Percentiles rank a stretch among this genome's conserved stretches.
Conservation (phyloP, 257 asterid species). For the Solanum ossicruentum region DNA sequence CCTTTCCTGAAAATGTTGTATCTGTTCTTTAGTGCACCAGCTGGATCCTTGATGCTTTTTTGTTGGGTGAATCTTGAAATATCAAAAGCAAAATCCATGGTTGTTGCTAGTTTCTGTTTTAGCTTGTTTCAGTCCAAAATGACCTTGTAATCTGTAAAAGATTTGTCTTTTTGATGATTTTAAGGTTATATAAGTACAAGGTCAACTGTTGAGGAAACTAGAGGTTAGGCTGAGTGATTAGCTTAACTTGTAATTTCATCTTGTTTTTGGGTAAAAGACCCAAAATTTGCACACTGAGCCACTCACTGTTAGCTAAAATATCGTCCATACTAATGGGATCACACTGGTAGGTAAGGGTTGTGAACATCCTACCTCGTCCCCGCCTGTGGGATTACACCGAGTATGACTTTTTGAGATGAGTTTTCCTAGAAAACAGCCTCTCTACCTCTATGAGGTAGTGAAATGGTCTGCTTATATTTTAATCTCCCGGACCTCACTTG, state of each 20-base stretch:
- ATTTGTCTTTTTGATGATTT: background rate
- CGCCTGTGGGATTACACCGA: background rate
- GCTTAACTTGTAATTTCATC: background rate
- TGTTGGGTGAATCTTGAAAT: background rate
- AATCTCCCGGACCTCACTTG: too few relatives aligned
- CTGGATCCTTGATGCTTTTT: background rate
- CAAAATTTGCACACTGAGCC: background rate
- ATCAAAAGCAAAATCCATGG: background rate
- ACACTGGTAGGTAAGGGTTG: background rate
- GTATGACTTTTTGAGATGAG: background rate
- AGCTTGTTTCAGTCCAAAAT: background rate
- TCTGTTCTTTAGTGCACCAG: background rate
- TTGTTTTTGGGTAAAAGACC: background rate
- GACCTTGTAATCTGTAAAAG: background rate
- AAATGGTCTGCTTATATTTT: too few relatives aligned
- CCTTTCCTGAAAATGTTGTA: background rate
- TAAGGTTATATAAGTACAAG: background rate
- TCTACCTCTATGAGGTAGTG: too few relatives aligned
- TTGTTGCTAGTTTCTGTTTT: background rate
- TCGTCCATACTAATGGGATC: background rate
- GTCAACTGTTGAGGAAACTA: background rate
- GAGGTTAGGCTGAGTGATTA: background rate
- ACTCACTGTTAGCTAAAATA: background rate
- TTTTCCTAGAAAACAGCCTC: too few relatives aligned
- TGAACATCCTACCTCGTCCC: background rate